Conservation (phyloP, 2,329 filamentous ascomycete genomes). For the Fusarium hostae region DNA sequence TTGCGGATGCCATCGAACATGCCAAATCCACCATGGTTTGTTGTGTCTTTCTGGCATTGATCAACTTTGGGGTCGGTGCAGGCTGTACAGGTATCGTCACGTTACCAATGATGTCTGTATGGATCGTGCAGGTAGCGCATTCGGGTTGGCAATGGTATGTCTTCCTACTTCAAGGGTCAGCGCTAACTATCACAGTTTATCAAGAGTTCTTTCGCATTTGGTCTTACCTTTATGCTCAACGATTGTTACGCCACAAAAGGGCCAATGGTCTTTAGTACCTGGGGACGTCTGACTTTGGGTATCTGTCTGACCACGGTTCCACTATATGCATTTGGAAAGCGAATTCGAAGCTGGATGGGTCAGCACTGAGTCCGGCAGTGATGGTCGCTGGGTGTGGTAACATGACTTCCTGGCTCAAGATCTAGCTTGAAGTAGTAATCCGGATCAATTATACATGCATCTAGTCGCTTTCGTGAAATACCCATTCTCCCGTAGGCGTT, state of each 20-base stretch:
- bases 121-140: background rate
- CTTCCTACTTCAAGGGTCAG: too few relatives aligned
- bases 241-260: background rate
- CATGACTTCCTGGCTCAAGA: too few relatives aligned
- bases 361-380: background rate
- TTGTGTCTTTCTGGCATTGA: background rate
- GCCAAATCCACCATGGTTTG: background rate
- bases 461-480: background rate
- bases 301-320: constrained; percentile 1
- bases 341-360: background rate
- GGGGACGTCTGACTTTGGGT: background rate
- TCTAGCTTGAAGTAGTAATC: too few relatives aligned
- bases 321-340: background rate
- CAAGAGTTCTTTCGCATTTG: background rate
- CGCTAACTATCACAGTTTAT: background rate
- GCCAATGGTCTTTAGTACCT: background rate
- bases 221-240: constrained; percentile 2
- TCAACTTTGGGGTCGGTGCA: background rate
- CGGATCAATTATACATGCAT: too few relatives aligned
- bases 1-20: background rate
- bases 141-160: constrained; percentile 1
- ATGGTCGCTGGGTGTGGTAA: too few relatives aligned
- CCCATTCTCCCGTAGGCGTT: background rate
- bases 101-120: background rate
- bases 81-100: constrained; percentile 3